phyloP scores from a whole-genome alignment of 768 basidiomycete genomes.

The Lyophyllum atratum region DNA sequence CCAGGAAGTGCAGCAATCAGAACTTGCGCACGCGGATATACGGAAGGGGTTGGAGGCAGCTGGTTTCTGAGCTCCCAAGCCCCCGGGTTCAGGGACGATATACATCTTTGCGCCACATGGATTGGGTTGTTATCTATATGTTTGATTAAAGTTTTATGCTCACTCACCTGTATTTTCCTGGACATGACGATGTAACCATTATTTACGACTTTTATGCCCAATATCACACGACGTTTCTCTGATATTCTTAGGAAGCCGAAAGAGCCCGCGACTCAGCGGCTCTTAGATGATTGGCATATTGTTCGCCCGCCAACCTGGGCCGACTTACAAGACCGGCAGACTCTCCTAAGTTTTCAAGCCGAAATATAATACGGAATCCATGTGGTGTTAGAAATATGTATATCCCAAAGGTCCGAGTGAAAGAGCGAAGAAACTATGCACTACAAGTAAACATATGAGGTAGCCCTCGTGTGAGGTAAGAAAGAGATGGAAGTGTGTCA shows the following conservation, averaged over 20 bases:
- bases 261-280: background rate
- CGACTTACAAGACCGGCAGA: background rate
- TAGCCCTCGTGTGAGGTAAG: slow-evolving; percentile 21
- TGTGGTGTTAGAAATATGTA: slow-evolving; percentile 35
- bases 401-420: slow-evolving; percentile 42
- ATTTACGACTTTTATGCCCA: background rate
- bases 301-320: background rate
- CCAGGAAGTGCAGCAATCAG: slow-evolving; percentile 59
- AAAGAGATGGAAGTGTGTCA: slow-evolving; percentile 14
- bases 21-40: slow-evolving; percentile 64
- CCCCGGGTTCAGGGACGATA: background rate
- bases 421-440: slow-evolving; percentile 28
- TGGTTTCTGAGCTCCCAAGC: slow-evolving; percentile 47
- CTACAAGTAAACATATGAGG: slow-evolving; percentile 30
- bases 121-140: background rate
- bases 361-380: slow-evolving; percentile 10
- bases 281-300: too few species aligned
- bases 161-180: background rate
- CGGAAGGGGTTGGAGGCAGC: slow-evolving; percentile 68
- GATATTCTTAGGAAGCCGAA: background rate
- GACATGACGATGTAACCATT: background rate
- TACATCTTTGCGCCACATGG: background rate
- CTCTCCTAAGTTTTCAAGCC: background rate
- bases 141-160: background rate
- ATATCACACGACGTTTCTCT: background rate